A percentile compares a stretch with the other conserved stretches of the same genome.
Evolutionary conservation across 1,284 basidiomycete species (phyloP).

Genomic region (Ganoderma resinaceum): DNA sequence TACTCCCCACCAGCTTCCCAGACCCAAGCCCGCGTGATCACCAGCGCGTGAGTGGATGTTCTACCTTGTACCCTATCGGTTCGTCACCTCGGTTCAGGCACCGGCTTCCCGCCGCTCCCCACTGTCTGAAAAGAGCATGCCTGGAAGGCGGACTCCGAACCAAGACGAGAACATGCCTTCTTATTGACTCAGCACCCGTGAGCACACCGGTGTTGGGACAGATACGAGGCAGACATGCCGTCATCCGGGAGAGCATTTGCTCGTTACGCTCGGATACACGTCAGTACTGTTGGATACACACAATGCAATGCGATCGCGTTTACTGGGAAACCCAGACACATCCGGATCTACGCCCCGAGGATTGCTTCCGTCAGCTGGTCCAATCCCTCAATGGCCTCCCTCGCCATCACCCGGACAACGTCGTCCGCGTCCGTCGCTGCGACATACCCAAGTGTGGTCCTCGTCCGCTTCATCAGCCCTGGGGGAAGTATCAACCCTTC

Average conservation of each 20-base stretch:
- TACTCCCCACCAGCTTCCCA: slow-evolving; percentile 10
- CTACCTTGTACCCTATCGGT: slow-evolving; percentile 25
- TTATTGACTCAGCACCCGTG: slow-evolving; percentile 77
- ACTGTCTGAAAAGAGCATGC: slow-evolving; percentile 34
- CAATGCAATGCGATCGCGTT: slow-evolving; percentile 2
- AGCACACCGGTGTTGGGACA: slow-evolving; percentile 78
- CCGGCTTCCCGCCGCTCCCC: slow-evolving; percentile 27
- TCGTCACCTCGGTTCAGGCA: slow-evolving; percentile 35
- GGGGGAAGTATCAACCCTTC: slow-evolving; percentile 42
- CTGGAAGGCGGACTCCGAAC: slow-evolving; percentile 47
- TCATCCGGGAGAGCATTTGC: neutral
- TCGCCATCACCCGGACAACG: slow-evolving; percentile 81
- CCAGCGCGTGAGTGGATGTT: neutral
- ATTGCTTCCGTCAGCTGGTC: slow-evolving; percentile 57
- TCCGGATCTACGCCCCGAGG: slow-evolving; percentile 48
- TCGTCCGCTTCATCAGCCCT: slow-evolving; percentile 58
- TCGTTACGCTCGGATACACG: neutral
- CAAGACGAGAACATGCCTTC: slow-evolving; percentile 65
- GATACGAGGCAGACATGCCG: slow-evolving; percentile 85
- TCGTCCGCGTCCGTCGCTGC: slow-evolving; percentile 76
- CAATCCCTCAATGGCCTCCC: slow-evolving; percentile 69
- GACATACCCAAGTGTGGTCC: slow-evolving; percentile 74
- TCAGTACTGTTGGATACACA: neutral
- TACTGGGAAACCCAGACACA: neutral
- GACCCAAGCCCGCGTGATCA: neutral